phyloP scores from a whole-genome alignment of 177 flowering plant genomes.

The Vitis hybrid region DNA sequence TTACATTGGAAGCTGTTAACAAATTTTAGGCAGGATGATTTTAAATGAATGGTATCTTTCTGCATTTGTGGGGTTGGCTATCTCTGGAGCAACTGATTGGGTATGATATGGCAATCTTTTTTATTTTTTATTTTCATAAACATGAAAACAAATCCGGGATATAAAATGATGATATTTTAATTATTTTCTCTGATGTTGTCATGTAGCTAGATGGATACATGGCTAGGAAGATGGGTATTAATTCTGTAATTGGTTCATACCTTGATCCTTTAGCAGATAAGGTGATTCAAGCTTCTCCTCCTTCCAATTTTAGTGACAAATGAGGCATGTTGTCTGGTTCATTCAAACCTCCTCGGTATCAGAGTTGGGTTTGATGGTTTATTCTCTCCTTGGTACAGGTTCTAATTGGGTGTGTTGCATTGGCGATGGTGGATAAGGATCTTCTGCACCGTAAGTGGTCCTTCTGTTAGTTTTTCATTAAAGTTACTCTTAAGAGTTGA shows the following conservation, averaged over 20 bases:
- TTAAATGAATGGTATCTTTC: constrained; percentile 65
- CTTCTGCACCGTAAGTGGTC: constrained; percentile 79
- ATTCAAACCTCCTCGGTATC: neutral
- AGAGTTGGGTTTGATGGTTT: neutral
- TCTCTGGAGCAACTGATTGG: constrained; percentile 94
- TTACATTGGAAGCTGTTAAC: neutral
- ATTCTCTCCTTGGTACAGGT: constrained; percentile 45
- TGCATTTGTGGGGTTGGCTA: constrained; percentile 78
- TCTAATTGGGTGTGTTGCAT: constrained; percentile 84
- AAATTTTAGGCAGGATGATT: constrained; percentile 69
- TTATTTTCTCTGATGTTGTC: constrained; percentile 4
- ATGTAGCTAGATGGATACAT: constrained; percentile 84
- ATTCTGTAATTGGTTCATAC: constrained; percentile 95
- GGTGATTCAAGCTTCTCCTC: constrained; percentile 32
- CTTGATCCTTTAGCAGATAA: constrained; percentile 99
- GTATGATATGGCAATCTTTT: constrained; percentile 30
- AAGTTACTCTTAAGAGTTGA: too few species aligned
- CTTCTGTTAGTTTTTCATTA: neutral
- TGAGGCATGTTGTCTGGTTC: neutral
- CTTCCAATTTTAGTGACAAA: neutral
- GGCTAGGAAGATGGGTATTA: constrained; percentile 90
- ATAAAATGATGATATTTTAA: neutral
- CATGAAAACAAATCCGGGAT: neutral
- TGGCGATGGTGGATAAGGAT: constrained; percentile 85
- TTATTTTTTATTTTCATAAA: neutral